phyloP scores from a whole-genome alignment of 192 early-diverging fungal genomes.

The Neocallimastix lanati region DNA sequence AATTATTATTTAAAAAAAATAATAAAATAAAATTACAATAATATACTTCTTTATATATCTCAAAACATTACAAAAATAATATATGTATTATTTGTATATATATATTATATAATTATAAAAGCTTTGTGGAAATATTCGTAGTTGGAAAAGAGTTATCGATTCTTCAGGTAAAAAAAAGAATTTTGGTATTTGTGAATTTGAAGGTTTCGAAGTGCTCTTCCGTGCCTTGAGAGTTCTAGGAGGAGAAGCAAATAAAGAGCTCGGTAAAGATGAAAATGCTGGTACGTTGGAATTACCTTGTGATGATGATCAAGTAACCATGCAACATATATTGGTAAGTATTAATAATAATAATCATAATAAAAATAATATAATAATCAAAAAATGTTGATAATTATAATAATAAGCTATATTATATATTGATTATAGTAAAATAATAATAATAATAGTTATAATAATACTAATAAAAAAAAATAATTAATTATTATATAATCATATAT shows the following conservation, averaged over 20 bases:
- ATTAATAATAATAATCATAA: no score
- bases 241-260: slow-evolving; percentile 21
- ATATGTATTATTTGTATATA: background rate
- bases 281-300: background rate
- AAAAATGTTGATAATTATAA: no score
- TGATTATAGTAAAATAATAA: no score
- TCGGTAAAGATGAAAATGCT: background rate
- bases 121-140: slow-evolving; percentile 44
- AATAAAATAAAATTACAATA: no score
- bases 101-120: slow-evolving; percentile 5
- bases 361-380: no score
- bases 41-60: no score
- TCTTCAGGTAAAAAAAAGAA: slow-evolving; percentile 37
- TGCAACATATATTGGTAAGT: background rate
- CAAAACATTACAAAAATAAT: slow-evolving; percentile 1
- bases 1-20: no score
- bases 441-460: no score
- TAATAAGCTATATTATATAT: no score
- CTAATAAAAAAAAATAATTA: no score
- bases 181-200: slow-evolving; percentile 60
- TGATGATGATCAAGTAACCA: background rate
- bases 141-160: slow-evolving; percentile 55
- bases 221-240: slow-evolving; percentile 44
- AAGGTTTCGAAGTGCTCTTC: slow-evolving; percentile 35
- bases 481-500: no score